Evolutionary conservation across 495 filamentous ascomycete genomes (phyloP).

Genomic region (Trichoderma asperelloides): DNA sequence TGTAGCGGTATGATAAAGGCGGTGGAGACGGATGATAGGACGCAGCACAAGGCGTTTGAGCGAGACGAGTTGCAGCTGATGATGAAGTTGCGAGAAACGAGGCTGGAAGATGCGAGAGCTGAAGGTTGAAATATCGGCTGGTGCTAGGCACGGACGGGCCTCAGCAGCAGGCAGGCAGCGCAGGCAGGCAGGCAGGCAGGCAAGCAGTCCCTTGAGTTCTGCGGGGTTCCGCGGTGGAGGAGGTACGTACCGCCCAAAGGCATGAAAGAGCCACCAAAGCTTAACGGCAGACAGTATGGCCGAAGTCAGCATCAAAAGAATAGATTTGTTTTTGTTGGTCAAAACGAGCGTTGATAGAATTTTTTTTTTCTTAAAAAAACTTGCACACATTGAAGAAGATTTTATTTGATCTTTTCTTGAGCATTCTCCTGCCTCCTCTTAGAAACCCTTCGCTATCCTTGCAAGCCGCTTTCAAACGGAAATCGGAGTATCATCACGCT

Average conservation of each 20-base stretch:
- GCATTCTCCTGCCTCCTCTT: too few species aligned
- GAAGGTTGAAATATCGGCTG: background rate
- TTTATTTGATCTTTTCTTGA: too few species aligned
- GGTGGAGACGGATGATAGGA: background rate
- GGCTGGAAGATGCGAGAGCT: background rate
- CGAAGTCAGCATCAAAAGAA: too few species aligned
- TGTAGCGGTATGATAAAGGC: background rate
- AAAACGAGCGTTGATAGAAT: too few species aligned
- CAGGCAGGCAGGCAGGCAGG: background rate
- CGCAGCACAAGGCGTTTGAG: background rate
- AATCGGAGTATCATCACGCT: too few species aligned
- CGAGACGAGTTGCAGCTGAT: background rate
- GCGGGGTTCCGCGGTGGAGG: background rate
- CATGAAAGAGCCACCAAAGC: background rate
- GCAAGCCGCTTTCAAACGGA: too few species aligned
- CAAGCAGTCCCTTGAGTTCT: background rate
- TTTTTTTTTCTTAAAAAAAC: too few species aligned
- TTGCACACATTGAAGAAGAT: too few species aligned
- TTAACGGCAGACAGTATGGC: background rate
- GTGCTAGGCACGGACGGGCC: background rate
- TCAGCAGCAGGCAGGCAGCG: background rate
- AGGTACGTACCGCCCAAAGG: background rate
- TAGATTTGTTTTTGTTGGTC: too few species aligned
- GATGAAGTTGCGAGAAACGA: background rate
- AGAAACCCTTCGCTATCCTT: too few species aligned